phyloP scores from a whole-genome alignment of 805 yeast species.

The Priceomyces castillae region DNA sequence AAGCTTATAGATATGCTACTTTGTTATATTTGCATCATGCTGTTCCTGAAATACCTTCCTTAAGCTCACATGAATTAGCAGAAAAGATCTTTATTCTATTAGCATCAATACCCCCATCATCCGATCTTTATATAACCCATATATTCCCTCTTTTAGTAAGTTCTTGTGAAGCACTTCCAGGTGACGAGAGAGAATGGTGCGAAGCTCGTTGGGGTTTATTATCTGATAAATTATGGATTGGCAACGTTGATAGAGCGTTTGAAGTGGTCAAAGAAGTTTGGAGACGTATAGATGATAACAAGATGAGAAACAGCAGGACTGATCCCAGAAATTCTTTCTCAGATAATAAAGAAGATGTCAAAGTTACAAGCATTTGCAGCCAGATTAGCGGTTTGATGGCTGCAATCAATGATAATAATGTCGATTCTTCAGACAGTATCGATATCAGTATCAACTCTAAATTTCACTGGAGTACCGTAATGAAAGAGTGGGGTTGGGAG shows the following conservation, averaged over 20 bases:
- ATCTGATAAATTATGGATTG: constrained; percentile 57
- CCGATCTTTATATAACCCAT: constrained; percentile 56
- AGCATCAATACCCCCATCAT: constrained; percentile 60
- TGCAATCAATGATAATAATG: constrained; percentile 31
- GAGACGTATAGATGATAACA: constrained; percentile 54
- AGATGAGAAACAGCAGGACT: constrained; percentile 23
- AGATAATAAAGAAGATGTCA: constrained; percentile 14
- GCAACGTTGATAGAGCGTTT: constrained; percentile 61
- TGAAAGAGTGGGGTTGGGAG: constrained; percentile 79
- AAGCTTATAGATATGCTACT: constrained; percentile 62
- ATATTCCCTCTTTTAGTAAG: constrained; percentile 64
- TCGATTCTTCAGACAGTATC: constrained; percentile 29
- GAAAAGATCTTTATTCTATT: constrained; percentile 57
- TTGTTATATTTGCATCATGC: constrained; percentile 64
- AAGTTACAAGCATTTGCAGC: constrained; percentile 23
- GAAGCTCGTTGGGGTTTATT: constrained; percentile 55
- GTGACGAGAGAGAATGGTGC: constrained; percentile 63
- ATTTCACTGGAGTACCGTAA: constrained; percentile 66
- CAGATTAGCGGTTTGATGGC: constrained; percentile 43
- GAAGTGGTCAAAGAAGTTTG: constrained; percentile 73
- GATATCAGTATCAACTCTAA: constrained; percentile 44
- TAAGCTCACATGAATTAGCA: constrained; percentile 53
- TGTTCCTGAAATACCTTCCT: constrained; percentile 64
- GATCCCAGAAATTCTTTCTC: constrained; percentile 8
- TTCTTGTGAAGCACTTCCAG: constrained; percentile 60